phyloP scores from a whole-genome alignment of 2,329 filamentous ascomycete genomes.

The Parasarocladium wereldwijsianum region DNA sequence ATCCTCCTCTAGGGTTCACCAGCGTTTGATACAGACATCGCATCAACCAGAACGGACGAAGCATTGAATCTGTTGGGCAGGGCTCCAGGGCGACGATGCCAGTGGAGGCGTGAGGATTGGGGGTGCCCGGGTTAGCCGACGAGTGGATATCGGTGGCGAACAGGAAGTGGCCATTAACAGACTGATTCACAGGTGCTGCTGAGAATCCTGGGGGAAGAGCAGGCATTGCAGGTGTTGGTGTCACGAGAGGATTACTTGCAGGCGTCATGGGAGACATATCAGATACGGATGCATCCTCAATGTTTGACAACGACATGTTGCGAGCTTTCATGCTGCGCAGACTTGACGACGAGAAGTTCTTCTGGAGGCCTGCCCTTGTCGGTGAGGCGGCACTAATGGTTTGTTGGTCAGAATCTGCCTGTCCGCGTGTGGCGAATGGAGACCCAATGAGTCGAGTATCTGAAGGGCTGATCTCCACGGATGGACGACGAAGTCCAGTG shows the following conservation, averaged over 20 bases:
- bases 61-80: conserved; percentile 73
- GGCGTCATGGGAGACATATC: conserved; percentile 64
- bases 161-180: conserved; percentile 3
- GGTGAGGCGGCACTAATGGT: conserved; percentile 37
- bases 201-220: too few species aligned
- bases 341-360: conserved; percentile 58
- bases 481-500: conserved; percentile 11
- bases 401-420: conserved; percentile 20
- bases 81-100: conserved; percentile 58
- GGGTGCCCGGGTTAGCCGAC: conserved; percentile 21
- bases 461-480: conserved; percentile 13
- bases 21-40: conserved; percentile 85
- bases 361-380: conserved; percentile 33
- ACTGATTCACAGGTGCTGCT: too few species aligned
- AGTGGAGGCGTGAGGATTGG: conserved; percentile 50
- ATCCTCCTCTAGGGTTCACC: conserved; percentile 80
- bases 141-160: conserved; percentile 4
- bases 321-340: conserved; percentile 58
- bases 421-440: conserved; percentile 17
- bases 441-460: conserved; percentile 14
- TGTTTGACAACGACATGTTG: conserved; percentile 52
- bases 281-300: conserved; percentile 40
- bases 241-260: conserved; percentile 47
- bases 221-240: conserved; percentile 35
- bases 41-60: conserved; percentile 98